Evolutionary conservation across 2,329 filamentous ascomycete species (phyloP), one percentile per base, ranked within the genome.

Genomic region (Lasiodiplodia sp.): DNA sequence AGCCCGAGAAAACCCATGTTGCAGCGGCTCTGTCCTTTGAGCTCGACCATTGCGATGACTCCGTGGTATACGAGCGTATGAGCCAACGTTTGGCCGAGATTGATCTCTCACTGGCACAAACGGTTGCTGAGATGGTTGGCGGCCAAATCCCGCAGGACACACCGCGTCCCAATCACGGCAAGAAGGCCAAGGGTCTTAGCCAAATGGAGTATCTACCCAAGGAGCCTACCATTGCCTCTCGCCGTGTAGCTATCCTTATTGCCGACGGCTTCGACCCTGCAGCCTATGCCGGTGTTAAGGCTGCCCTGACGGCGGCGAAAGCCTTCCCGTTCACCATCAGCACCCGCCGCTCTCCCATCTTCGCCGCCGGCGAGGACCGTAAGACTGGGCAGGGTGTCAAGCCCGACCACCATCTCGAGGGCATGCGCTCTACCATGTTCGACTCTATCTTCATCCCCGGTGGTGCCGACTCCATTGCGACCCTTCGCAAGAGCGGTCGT

Each of bases 21-120:
- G 81, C 82, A 34, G 82, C 81, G 44, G 88, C 91, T 0, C 84
- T 92, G 12, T 83, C 83, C 3, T 93, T 93, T 74, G 91, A 93
- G 79, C 82, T 96, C 1, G 91, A 94, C 75, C 92, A 95, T 78
- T 96, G 92, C 76, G 91, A 95, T 25, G 92, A 96, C 52, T 87
- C 89, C 0, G 78, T 91, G 11, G 92, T 96, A 0, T 95, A 94
- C 78, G 86, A 90, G 70, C 87, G 90, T 34, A 85, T 94, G 78
- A 87, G 87, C 0, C 79, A 88, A 70, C 87, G 92, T 1, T 82
- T 96, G 0, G 84, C 87, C 1, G 91, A 94, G 47, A 93, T 96
- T 65, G 90, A 94, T 69, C 81, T 93, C 0, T 83, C 82, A 0
- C 87, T 96, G 0, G 91, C 92, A 0, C 86, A 91, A 76, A 81